Percentiles rank a stretch among this genome's conserved stretches.
These are phyloP conservation scores for Solanum hybrid DNA, from an alignment of 305 asterid genomes.

Conservation along the genomic window DNA sequence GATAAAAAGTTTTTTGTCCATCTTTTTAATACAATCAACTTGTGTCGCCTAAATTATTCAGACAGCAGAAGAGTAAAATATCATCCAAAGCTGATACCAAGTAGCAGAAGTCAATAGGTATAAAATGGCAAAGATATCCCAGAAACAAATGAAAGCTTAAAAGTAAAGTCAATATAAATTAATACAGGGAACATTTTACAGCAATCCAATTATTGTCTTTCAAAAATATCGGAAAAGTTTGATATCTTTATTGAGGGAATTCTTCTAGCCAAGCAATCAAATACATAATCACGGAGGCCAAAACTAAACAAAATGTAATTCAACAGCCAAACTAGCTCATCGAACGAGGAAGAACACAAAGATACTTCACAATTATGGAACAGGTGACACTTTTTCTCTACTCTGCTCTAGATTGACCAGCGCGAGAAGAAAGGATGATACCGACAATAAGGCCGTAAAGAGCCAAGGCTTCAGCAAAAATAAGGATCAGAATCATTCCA, in stretches of 20 bases:
- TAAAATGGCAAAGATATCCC: constrained; percentile 3
- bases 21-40: background rate
- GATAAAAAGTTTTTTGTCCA: background rate
- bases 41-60: background rate
- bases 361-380: constrained; percentile 11
- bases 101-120: background rate
- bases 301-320: background rate
- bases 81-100: background rate
- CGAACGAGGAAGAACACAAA: constrained; percentile 11
- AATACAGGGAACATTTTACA: constrained; percentile 8
- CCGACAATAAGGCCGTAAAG: constrained; percentile 71
- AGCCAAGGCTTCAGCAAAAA: constrained; percentile 65
- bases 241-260: constrained; percentile 4
- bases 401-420: constrained; percentile 80
- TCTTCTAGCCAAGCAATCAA: constrained; percentile 8
- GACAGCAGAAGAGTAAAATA: background rate
- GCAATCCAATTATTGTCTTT: background rate
- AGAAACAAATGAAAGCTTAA: constrained; percentile 11
- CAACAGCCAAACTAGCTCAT: constrained; percentile 14
- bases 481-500: constrained; percentile 70
- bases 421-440: constrained; percentile 69
- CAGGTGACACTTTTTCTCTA: constrained; percentile 18
- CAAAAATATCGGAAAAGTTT: background rate
- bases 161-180: background rate
- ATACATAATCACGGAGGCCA: background rate